Conservation (phyloP, 2,329 filamentous ascomycete genomes). For the Aureobasidium namibiae region DNA sequence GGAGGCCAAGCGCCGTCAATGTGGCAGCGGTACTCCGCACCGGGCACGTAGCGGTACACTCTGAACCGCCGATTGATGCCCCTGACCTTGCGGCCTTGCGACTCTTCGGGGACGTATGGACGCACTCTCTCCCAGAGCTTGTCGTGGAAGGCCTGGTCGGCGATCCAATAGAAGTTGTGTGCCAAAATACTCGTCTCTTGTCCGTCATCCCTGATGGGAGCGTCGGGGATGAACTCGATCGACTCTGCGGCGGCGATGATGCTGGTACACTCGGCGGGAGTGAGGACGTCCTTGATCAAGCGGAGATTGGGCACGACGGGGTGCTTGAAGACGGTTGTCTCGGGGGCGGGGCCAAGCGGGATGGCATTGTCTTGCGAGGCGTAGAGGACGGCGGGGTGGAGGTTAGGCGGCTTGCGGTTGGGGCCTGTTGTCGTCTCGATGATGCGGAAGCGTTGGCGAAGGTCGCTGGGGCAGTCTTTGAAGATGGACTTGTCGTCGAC, state of each 20-base stretch:
- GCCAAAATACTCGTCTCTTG: constrained; percentile 56
- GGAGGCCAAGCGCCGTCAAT: constrained; percentile 69
- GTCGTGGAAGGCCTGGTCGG: constrained; percentile 55
- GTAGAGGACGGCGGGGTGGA: constrained; percentile 58
- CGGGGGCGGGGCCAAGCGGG: constrained; percentile 36
- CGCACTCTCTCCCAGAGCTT: constrained; percentile 55
- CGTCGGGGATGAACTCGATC: constrained; percentile 59
- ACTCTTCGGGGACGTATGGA: constrained; percentile 46
- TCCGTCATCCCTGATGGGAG: constrained; percentile 57
- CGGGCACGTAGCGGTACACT: constrained; percentile 64
- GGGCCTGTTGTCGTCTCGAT: constrained; percentile 55
- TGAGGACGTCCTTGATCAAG: constrained; percentile 53
- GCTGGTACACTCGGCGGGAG: constrained; percentile 52
- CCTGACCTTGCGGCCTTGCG: constrained; percentile 50
- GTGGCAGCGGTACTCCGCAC: constrained; percentile 63
- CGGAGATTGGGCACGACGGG: constrained; percentile 55
- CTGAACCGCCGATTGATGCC: constrained; percentile 63
- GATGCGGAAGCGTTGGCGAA: constrained; percentile 42
- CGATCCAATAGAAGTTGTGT: constrained; percentile 68
- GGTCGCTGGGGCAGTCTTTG: constrained; percentile 28
- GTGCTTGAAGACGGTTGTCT: constrained; percentile 50
- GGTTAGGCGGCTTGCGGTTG: constrained; percentile 58
- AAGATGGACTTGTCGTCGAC: constrained; percentile 53
- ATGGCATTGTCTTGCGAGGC: constrained; percentile 52
- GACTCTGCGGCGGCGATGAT: constrained; percentile 61